Conservation (phyloP, 1,284 basidiomycete genomes). For the Sporisorium scitamineum region DNA sequence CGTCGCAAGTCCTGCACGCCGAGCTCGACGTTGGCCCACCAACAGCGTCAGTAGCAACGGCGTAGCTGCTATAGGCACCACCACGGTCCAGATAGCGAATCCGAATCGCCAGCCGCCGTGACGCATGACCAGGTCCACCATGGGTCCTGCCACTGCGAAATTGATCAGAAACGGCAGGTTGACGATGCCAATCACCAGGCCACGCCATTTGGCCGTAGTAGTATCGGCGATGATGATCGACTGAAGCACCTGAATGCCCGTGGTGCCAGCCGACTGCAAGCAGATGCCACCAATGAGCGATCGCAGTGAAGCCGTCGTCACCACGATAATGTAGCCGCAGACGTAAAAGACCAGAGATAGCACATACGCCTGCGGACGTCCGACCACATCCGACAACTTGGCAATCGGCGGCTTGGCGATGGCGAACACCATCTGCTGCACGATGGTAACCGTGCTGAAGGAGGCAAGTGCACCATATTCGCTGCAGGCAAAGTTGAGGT, state of each 20-base stretch:
- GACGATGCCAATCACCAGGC: conserved; percentile 74
- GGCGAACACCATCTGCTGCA: conserved; percentile 72
- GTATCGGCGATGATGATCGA: conserved; percentile 76
- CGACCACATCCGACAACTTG: conserved; percentile 79
- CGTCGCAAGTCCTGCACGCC: conserved; percentile 41
- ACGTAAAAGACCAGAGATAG: conserved; percentile 73
- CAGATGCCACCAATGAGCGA: conserved; percentile 74
- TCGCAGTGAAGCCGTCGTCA: conserved; percentile 75
- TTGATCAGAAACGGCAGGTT: conserved; percentile 78
- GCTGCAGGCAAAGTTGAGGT: conserved; percentile 67
- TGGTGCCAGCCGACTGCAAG: conserved; percentile 70
- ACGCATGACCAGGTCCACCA: conserved; percentile 75
- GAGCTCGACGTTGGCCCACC: conserved; percentile 60
- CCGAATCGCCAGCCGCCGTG: conserved; percentile 79
- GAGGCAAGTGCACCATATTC: conserved; percentile 68
- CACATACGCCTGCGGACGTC: conserved; percentile 74
- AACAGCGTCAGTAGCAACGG: conserved; percentile 63
- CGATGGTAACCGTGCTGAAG: conserved; percentile 70
- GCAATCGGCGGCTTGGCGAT: conserved; percentile 83
- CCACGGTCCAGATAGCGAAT: conserved; percentile 73
- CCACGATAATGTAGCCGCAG: conserved; percentile 77
- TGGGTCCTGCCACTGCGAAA: conserved; percentile 75
- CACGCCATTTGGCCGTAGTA: conserved; percentile 82
- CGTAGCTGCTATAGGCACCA: conserved; percentile 61
- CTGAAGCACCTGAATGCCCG: conserved; percentile 72